Evolutionary conservation across 371 early-diverging fungal species (phyloP), one percentile per base, ranked within the genome.

Genomic region (Actinomortierella wolfii): DNA sequence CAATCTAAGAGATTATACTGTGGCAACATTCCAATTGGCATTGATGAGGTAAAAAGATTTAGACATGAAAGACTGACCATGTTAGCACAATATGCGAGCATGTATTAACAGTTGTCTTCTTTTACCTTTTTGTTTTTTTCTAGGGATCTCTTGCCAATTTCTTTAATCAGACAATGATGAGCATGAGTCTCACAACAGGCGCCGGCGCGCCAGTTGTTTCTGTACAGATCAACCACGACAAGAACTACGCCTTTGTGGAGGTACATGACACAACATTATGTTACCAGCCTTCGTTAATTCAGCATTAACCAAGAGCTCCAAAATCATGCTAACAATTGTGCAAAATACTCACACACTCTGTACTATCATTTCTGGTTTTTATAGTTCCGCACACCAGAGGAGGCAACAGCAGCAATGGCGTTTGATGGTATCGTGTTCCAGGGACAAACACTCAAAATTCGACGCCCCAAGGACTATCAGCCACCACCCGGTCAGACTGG

Each of bases 211-310:
- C 92, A 0, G 94, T 94, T 17, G 75, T 89, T 23, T 81, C 88
- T 23, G 90, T 92, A 11, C 93, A 94, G 65, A 91, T 97, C 63
- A 96, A 96, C 73, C 86, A 86, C 41, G 97, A 95, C 15, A 94
- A 94, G 78, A 93, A 92, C 68, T 97, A 94, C 77, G 96, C 97
- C 4, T 97, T 97, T 78, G 89, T 95, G 24, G 97, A 97, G 81
- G 92, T 92, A 80, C 45, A 54, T 51, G 9, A 3, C 44, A 18
- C 14, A 20, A n/a, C 9, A 7, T 2, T 43, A 52, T 42, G 25
- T 56, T 14, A 40, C 1, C 40, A 28, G 21, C 17, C 53, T 21
- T 39, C 17, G 20, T 23, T 42, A 63, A 13, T 29, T 34, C 7
- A n/a, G n/a, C n/a, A n/a, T n/a, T n/a, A n/a, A n/a, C n/a, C n/a